Evolutionary conservation across 768 basidiomycete species (phyloP), one percentile per base, ranked within the genome.

Genomic region (Mycena olivaceomarginata): DNA sequence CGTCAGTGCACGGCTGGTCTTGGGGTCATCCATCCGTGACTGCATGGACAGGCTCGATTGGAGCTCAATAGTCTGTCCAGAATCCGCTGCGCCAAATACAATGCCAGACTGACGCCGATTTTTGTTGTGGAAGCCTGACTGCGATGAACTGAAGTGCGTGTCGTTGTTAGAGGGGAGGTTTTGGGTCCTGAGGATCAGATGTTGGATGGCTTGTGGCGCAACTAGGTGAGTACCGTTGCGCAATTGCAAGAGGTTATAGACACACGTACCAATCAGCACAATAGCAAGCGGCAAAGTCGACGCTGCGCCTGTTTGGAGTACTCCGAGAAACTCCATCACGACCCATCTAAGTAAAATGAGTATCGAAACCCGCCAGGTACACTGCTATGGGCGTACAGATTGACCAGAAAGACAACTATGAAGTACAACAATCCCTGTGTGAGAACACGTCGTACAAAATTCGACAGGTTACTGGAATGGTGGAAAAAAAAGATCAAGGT

Each of bases 371-470:
- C 46, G 31, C 11, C 46, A 67, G 37, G 25, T 18, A 40, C 37
- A 60, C 37, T 9, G 59, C 37, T 60, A 22, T 37, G 37, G 45
- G 20, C 74, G 18, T 60, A 76, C 75, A 76, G 56, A 45, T 76
- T 76, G 37, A 60, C 64, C 16, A 76, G 39, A 39, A 76, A 76
- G 5, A 71, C 69, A 22, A 72, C 70, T 11, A 76, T 18, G 46
- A 60, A 62, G 45, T 72, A 76, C 25, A 71, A 12, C 48, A 76
- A 22, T 25, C 75, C 75, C 12, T 71, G 67, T 18, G 57, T 57
- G 5, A 76, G 70, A 41, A 76, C 70, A 13, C 70, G 65, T 20
- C 48, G 39, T 4, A 72, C n/a, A 16, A 76, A 72, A 9, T 20
- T 72, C 4, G 70, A 66, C 15, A 57, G 5, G 31, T 71, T 67